Evolutionary conservation across 2,329 filamentous ascomycete genomes (phyloP), one percentile per base, ranked within the genome.

Genomic region (Claviceps capensis): DNA sequence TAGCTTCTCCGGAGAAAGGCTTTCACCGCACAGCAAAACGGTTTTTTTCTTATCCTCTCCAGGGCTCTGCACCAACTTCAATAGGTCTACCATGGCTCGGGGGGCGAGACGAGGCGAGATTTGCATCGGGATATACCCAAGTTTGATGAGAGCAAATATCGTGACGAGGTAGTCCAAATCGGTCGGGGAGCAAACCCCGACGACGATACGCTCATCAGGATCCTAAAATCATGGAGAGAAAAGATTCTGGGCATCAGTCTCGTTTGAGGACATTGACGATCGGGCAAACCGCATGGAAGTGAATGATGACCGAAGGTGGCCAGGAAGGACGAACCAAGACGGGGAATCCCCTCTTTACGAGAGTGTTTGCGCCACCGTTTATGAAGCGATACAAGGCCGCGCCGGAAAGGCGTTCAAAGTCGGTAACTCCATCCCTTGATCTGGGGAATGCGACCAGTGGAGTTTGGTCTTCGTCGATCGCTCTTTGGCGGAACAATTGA

Each of bases 131-230:
- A 36, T 40, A 17, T 46, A 51, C 3, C 34, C 42, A 30, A 46
- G 49, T 6, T 36, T 11, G 34, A 42, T 46, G 49, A 51, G 49
- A n/a, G 49, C 42, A 6, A 51, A 51, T 37, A 51, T 36, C 5
- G 49, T 37, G 30, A 51, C 42, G 34, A 51, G 26, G 34, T 45
- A 51, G 49, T 46, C 49, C 71, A 57, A 54, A 74, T 77, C 66
- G 86, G 79, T 61, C 88, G 79, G 65, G 84, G 78, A 65, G 83
- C 82, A 45, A 40, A 51, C 30, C 11, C 41, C 49, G 43, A 51
- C 34, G 8, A 52, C 50, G 4, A 36, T 13, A 4, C 8, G 22
- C 9, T 47, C 26, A 22, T 47, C 11, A 19, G 30, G 16, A 22
- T 22, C 13, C 45, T 47, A 47, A 22, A 8, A n/a, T 5, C 6